phyloP scores from a whole-genome alignment of 1,139 yeast species.

The Taiozyma sp. region DNA sequence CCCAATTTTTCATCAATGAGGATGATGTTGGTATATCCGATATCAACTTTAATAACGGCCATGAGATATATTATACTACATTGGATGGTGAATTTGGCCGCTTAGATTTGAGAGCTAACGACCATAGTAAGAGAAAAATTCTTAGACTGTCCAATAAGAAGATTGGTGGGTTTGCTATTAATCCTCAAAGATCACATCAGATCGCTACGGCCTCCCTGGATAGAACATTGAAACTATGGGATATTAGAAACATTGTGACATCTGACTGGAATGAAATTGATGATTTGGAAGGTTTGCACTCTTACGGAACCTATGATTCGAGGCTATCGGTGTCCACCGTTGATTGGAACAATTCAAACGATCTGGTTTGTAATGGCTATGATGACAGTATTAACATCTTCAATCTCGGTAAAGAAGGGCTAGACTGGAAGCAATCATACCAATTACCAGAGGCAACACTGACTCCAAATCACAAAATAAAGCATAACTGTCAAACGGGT shows the following conservation, averaged over 20 bases:
- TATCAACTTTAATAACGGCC: conserved; percentile 51
- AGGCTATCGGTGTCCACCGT: conserved; percentile 79
- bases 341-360: conserved; percentile 75
- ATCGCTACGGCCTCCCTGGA: conserved; percentile 88
- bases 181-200: conserved; percentile 56
- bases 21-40: conserved; percentile 49
- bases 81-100: conserved; percentile 71
- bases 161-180: conserved; percentile 80
- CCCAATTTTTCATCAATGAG: conserved; percentile 53
- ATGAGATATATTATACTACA: conserved; percentile 67
- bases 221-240: conserved; percentile 82
- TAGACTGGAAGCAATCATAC: conserved; percentile 21
- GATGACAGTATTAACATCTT: conserved; percentile 73
- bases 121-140: conserved; percentile 32
- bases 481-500: conserved; percentile 93
- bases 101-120: conserved; percentile 53
- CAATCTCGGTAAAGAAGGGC: conserved; percentile 30
- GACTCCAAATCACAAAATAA: conserved; percentile 53
- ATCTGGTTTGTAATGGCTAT: conserved; percentile 86
- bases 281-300: conserved; percentile 39
- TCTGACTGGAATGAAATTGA: conserved; percentile 44
- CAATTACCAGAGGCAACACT: conserved; percentile 30
- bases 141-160: conserved; percentile 79
- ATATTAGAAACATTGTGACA: conserved; percentile 49
- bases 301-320: conserved; percentile 61